Evolutionary conservation across 78 protist species (phyloP), one percentile per base, ranked within the genome.

Genomic region (Guillardia theta): DNA sequence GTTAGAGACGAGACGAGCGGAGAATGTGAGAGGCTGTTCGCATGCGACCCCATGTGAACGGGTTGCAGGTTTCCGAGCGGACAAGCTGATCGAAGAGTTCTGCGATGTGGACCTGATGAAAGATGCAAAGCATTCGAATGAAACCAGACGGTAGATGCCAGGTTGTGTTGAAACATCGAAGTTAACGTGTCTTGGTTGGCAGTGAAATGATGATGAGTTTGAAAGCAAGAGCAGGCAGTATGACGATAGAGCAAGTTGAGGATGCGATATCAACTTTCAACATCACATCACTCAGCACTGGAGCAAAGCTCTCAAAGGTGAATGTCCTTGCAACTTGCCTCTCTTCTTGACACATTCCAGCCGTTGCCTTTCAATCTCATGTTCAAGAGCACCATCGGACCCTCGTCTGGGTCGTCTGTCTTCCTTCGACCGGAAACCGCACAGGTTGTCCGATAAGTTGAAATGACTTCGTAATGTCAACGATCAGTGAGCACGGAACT

Each of bases 381-480:
- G 99, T 99, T 99, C 96, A 46, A 80, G 43, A 98, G 99, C 5
- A 44, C 54, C 50, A 99, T 99, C 88, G 99, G 99, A 4, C 64
- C 90, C 90, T 45, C n/a, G 19, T 46, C 58, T 43, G 36, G 46
- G 36, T 70, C 83, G 5, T 24, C 83, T 12, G 83, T 99, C 37
- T 99, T 90, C 95, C 96, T 99, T n/a, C 97, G 99, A 50, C 99
- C 99, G 48, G 99, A 99, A 95, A 98, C 99, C 0, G 99, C 99
- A 0, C 99, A 99, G 70, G 70, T 6, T 6, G 4, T 6, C 39
- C 70, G 4, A 24, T 0, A 58, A 1, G n/a, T n/a, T n/a, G n/a
- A n/a, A n/a, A n/a, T n/a, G n/a, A n/a, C n/a, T n/a, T n/a, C n/a
- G n/a, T n/a, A n/a, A n/a, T n/a, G n/a, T n/a, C n/a, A n/a, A n/a